A percentile compares a stretch with the other conserved stretches of the same genome.
Evolutionary conservation across 352 stramenopile species (phyloP).

Genomic region (Pythium dissotocum): DNA sequence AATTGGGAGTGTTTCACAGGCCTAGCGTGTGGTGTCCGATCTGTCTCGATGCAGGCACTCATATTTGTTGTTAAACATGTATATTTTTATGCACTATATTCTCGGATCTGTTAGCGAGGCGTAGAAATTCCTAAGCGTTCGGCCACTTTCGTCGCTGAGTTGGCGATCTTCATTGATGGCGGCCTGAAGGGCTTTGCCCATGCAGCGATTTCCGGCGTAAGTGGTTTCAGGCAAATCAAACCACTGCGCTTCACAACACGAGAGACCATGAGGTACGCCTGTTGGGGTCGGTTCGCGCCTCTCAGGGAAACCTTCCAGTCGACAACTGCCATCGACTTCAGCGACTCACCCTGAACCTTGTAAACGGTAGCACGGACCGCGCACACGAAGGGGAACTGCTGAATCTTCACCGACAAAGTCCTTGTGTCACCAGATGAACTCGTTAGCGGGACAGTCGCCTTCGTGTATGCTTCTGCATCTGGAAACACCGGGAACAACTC

Average conservation of each 20-base stretch:
- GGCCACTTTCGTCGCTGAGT: constrained; percentile 1
- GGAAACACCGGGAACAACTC: constrained; percentile 20
- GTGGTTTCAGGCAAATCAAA: constrained; percentile 2
- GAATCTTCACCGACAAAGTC: constrained; percentile 18
- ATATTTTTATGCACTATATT: too few relatives aligned
- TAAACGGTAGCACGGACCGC: constrained; percentile 26
- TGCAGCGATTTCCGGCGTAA: constrained; percentile 9
- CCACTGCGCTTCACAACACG: constrained; percentile 12
- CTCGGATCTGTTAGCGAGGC: background rate
- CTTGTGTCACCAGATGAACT: background rate
- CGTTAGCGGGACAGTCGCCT: background rate
- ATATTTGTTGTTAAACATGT: too few relatives aligned
- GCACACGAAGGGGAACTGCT: constrained; percentile 30
- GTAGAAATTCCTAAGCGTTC: constrained; percentile 1
- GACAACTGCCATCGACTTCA: constrained; percentile 16
- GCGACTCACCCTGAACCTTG: constrained; percentile 28
- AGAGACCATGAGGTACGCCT: constrained; percentile 28
- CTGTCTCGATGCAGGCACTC: too few relatives aligned
- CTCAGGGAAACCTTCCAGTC: constrained; percentile 24
- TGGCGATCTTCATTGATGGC: constrained; percentile 20
- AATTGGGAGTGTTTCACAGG: too few relatives aligned
- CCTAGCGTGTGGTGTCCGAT: too few relatives aligned
- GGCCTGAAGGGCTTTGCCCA: constrained; percentile 16
- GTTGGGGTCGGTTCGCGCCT: constrained; percentile 20
- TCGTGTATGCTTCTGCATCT: constrained; percentile 8